Percentiles rank a stretch among this genome's conserved stretches.
These are phyloP conservation scores for Amphirosellinia nigrospora DNA, from an alignment of 495 filamentous ascomycete genomes.

Conservation along the genomic window DNA sequence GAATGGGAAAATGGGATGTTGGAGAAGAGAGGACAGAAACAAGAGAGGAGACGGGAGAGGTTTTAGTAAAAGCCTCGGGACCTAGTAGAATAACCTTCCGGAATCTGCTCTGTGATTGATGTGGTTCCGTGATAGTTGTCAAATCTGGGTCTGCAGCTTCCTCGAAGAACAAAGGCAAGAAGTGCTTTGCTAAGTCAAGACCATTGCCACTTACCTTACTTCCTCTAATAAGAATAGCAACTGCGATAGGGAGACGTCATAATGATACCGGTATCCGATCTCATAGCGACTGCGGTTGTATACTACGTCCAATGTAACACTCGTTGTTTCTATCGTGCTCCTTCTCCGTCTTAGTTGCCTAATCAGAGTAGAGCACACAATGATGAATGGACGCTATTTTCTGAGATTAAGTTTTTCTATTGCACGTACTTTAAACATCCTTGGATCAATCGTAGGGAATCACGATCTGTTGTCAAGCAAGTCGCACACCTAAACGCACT, in stretches of 20 bases:
- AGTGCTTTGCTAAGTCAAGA: not conserved
- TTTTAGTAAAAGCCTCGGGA: not conserved
- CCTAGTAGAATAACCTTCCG: constrained; percentile 1
- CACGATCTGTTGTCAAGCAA: not conserved
- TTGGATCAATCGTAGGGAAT: not conserved
- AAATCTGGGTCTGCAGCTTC: not conserved
- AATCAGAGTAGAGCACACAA: not conserved
- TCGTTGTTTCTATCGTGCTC: not conserved
- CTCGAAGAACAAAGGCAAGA: not conserved
- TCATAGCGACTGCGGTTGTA: not conserved
- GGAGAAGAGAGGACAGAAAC: constrained; percentile 4
- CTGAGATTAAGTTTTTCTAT: too few species aligned
- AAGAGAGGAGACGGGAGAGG: not conserved
- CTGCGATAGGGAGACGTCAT: not conserved
- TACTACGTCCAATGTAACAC: not conserved
- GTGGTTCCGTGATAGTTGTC: not conserved
- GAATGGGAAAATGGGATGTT: not conserved
- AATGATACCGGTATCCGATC: not conserved
- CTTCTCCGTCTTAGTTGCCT: not conserved
- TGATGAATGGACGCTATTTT: too few species aligned
- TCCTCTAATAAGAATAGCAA: not conserved
- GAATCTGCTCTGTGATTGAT: too few species aligned
- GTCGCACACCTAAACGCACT: not conserved
- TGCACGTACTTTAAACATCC: too few species aligned
- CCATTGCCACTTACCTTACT: not conserved